Conservation (phyloP, 192 early-diverging fungal species). For the Coemansia sp. region DNA sequence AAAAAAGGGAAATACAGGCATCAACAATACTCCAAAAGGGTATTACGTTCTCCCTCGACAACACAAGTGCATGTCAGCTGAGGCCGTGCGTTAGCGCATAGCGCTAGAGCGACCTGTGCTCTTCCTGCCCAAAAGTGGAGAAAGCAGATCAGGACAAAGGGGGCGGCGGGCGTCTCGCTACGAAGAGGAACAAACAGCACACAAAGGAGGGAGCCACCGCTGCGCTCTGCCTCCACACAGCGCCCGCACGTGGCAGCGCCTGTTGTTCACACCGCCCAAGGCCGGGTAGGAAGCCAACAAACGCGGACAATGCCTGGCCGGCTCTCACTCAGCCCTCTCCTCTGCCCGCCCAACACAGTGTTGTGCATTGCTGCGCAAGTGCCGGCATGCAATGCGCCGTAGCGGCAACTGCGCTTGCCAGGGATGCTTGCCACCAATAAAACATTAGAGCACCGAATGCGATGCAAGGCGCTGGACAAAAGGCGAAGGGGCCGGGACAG, state of each 20-base stretch:
- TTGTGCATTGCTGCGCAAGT: not conserved
- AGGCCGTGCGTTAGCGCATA: conserved; percentile 1
- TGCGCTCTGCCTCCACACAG: not conserved
- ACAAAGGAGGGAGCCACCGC: not conserved
- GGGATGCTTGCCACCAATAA: not conserved
- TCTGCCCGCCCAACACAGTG: not conserved
- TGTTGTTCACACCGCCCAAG: not conserved
- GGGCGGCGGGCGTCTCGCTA: not conserved
- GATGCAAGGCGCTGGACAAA: not conserved
- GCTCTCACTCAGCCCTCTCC: not conserved
- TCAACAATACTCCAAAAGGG: too few relatives aligned
- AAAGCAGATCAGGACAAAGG: not conserved
- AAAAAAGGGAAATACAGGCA: too few relatives aligned
- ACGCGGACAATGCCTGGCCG: not conserved
- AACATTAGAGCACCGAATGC: too few relatives aligned
- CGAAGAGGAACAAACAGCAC: not conserved
- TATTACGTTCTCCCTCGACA: not conserved
- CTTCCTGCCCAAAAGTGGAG: not conserved
- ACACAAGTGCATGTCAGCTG: conserved; percentile 1
- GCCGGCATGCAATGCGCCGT: not conserved
- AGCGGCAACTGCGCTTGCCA: not conserved
- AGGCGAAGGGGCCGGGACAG: too few relatives aligned
- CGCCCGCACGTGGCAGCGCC: not conserved
- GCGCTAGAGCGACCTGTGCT: not conserved
- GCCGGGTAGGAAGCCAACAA: not conserved